Base-by-base conservation (phyloP, 2,329 filamentous ascomycete genomes). In the Cucurbitaria berberidis region DNA sequence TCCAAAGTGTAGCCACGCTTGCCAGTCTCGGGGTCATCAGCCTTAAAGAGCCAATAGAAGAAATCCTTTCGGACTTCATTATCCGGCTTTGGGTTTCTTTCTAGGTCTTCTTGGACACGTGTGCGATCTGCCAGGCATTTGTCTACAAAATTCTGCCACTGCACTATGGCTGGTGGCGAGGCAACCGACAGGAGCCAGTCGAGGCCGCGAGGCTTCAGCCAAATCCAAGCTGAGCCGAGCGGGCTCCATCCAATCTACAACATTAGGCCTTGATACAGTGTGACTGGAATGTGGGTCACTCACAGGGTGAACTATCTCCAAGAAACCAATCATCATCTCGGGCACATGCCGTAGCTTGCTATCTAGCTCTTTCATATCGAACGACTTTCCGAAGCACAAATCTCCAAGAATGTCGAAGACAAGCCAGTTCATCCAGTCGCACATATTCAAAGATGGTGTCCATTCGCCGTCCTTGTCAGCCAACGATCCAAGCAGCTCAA, bases 391-490 rank as follows among this genome's bases (percentile, higher is more conserved):
- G 53, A 76, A 74, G 48, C 68, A 72, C 9, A 78, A 61, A 45
- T 79, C 77, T 22, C 76, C 76, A 60, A 82, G 77, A 42, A 81
- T 74, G 47, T 81, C 79, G 53, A 80, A 76, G 18, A 75, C 70
- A 30, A 81, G 66, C 54, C 69, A 78, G 34, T 72, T 63, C 32
- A 62, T 48, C 51, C 54, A 62, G 22, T 63, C 56, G 22, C 48
- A 45, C 58, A 67, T 64, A 39, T 66, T 55, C 27, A 61, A 39
- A 11, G 60, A 40, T 8, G 44, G 26, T 0, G 53, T 53, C 61
- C 60, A 63, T 26, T 56, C 55, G 10, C 48, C 53, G 18, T 48
- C 36, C 15, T 50, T 59, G 6, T 54, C 29, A 50, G 39, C 47
- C 38, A 53, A 24, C 35, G 44, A 16, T 3, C 57, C 55, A 21